Conservation (phyloP, 1,284 basidiomycete genomes). For the Cystobasidium slooffiae region DNA sequence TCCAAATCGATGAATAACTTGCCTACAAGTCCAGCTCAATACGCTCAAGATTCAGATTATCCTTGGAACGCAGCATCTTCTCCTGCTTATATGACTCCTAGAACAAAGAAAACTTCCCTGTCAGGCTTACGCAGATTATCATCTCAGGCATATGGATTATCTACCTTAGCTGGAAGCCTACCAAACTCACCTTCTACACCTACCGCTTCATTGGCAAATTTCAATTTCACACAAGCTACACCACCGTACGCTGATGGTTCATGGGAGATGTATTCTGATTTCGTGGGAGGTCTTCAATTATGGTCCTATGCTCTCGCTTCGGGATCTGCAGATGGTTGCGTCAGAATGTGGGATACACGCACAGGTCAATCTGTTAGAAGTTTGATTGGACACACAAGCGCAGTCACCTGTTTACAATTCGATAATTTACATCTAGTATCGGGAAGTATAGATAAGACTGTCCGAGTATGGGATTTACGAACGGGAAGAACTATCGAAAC, state of each 20-base stretch:
- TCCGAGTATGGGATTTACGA: slow-evolving; percentile 94
- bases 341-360: slow-evolving; percentile 99
- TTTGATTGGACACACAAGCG: slow-evolving; percentile 87
- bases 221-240: slow-evolving; percentile 35
- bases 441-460: slow-evolving; percentile 91
- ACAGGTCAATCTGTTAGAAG: slow-evolving; percentile 97
- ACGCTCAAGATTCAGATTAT: slow-evolving; percentile 23
- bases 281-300: slow-evolving; percentile 96
- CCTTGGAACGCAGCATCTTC: slow-evolving; percentile 36
- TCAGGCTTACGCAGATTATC: slow-evolving; percentile 41
- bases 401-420: slow-evolving; percentile 94
- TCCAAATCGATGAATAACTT: slow-evolving; percentile 26
- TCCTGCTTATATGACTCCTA: slow-evolving; percentile 38
- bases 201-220: slow-evolving; percentile 13
- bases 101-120: slow-evolving; percentile 34
- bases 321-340: slow-evolving; percentile 93
- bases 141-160: slow-evolving; percentile 38
- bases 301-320: slow-evolving; percentile 98
- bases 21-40: slow-evolving; percentile 23
- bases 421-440: slow-evolving; percentile 92
- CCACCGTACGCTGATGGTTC: slow-evolving; percentile 83
- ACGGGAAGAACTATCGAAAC: slow-evolving; percentile 86
- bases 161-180: slow-evolving; percentile 28
- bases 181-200: slow-evolving; percentile 27
- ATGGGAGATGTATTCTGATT: slow-evolving; percentile 93